Conservation (phyloP, 352 stramenopile genomes). For the Globisporangium solare region DNA sequence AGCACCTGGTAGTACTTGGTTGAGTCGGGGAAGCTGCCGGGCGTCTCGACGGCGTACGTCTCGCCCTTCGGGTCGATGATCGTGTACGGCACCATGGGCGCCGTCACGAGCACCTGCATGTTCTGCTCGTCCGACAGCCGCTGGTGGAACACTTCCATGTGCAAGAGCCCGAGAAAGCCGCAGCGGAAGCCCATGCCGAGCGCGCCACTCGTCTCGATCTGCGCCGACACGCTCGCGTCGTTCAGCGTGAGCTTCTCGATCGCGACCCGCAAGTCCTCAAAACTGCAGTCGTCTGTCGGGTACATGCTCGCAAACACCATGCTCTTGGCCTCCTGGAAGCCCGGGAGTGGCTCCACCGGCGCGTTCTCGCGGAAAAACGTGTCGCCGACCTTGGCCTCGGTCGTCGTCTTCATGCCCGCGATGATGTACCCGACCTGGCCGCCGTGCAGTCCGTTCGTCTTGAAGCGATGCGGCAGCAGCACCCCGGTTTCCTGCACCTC, state of each 20-base stretch:
- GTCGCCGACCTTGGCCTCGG: slow-evolving; percentile 92
- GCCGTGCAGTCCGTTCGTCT: slow-evolving; percentile 75
- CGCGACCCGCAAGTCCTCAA: slow-evolving; percentile 94
- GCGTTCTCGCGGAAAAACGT: slow-evolving; percentile 75
- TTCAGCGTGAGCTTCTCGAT: slow-evolving; percentile 97
- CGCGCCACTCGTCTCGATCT: slow-evolving; percentile 93
- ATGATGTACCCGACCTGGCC: slow-evolving; percentile 98
- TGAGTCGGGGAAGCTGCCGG: slow-evolving; percentile 63
- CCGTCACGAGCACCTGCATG: slow-evolving; percentile 97
- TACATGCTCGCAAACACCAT: slow-evolving; percentile 99
- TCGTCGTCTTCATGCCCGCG: slow-evolving; percentile 95
- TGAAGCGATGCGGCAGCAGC: slow-evolving; percentile 83
- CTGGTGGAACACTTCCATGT: slow-evolving; percentile 99
- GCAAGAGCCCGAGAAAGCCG: slow-evolving; percentile 96
- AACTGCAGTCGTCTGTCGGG: slow-evolving; percentile 93
- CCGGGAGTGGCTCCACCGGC: slow-evolving; percentile 59
- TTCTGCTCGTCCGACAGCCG: slow-evolving; percentile 96
- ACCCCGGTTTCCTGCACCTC: slow-evolving; percentile 96
- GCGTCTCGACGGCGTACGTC: slow-evolving; percentile 54
- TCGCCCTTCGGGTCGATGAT: slow-evolving; percentile 61
- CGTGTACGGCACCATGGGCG: slow-evolving; percentile 98
- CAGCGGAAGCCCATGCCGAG: slow-evolving; percentile 96
- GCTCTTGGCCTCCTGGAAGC: slow-evolving; percentile 78
- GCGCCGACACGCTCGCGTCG: slow-evolving; percentile 94
- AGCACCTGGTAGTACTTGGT: slow-evolving; percentile 88